phyloP scores from a whole-genome alignment of 2,329 filamentous ascomycete species.

The Cytospora mali region DNA sequence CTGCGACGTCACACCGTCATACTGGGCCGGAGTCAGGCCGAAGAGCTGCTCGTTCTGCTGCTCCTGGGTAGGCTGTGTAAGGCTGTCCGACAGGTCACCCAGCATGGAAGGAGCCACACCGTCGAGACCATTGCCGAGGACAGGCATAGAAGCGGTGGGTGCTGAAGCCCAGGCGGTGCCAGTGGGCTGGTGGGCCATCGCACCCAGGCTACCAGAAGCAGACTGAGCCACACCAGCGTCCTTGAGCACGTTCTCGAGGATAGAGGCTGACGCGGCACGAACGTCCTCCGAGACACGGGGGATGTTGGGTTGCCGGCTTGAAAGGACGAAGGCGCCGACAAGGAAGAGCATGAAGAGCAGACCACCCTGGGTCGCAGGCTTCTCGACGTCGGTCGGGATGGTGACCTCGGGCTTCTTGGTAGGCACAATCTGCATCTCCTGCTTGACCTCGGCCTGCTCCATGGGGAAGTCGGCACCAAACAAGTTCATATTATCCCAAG shows the following conservation, averaged over 20 bases:
- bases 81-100: conserved; percentile 66
- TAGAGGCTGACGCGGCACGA: conserved; percentile 73
- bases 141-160: conserved; percentile 41
- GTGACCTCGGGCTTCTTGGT: conserved; percentile 56
- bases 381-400: conserved; percentile 56
- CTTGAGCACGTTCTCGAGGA: conserved; percentile 81
- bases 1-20: conserved; percentile 79
- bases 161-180: conserved; percentile 51
- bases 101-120: conserved; percentile 62
- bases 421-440: conserved; percentile 57
- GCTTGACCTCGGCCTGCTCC: conserved; percentile 62
- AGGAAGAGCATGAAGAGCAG: conserved; percentile 94
- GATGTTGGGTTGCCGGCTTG: conserved; percentile 76
- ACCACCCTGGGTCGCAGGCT: conserved; percentile 74
- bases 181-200: conserved; percentile 56
- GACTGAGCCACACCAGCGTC: conserved; percentile 66
- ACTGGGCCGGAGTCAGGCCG: conserved; percentile 81
- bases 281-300: conserved; percentile 80
- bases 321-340: conserved; percentile 93
- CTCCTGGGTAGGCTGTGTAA: conserved; percentile 77
- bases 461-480: conserved; percentile 73
- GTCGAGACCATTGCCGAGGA: conserved; percentile 49
- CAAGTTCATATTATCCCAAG: conserved; percentile 77
- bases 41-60: conserved; percentile 90
- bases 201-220: conserved; percentile 44